Evolutionary conservation across 495 filamentous ascomycete species (phyloP).

Genomic region (Lineolata rhizophorae): DNA sequence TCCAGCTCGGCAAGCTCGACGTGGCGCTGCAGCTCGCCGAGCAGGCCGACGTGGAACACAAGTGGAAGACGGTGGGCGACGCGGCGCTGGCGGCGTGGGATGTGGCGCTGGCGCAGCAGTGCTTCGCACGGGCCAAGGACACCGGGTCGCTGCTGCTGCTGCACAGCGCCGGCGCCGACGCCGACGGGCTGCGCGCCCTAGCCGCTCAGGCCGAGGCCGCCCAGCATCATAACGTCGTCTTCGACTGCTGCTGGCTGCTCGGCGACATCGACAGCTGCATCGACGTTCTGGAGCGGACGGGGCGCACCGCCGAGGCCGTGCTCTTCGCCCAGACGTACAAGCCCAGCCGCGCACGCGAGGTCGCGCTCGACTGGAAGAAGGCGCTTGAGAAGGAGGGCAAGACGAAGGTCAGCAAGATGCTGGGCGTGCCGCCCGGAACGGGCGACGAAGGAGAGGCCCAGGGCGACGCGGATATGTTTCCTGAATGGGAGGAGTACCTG

Average conservation of each 20-base stretch:
- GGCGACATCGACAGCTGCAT: constrained; percentile 67
- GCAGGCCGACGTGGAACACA: constrained; percentile 72
- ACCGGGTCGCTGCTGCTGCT: constrained; percentile 72
- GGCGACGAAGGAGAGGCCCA: constrained; percentile 29
- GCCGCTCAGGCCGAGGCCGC: constrained; percentile 50
- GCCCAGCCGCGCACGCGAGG: constrained; percentile 47
- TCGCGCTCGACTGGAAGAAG: constrained; percentile 60
- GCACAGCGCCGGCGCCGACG: constrained; percentile 59
- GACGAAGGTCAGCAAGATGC: constrained; percentile 54
- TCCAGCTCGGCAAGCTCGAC: constrained; percentile 60
- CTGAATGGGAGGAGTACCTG: constrained; percentile 84
- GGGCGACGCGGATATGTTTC: constrained; percentile 89
- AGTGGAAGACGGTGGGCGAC: constrained; percentile 93
- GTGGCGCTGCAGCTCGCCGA: constrained; percentile 71
- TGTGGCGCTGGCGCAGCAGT: constrained; percentile 69
- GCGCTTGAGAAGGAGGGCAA: constrained; percentile 59
- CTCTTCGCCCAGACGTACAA: constrained; percentile 89
- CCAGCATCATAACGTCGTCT: constrained; percentile 75
- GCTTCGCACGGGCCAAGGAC: constrained; percentile 76
- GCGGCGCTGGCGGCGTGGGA: constrained; percentile 77
- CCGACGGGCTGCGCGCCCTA: constrained; percentile 46
- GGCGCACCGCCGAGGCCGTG: constrained; percentile 61
- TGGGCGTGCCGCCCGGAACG: constrained; percentile 52
- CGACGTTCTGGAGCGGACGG: constrained; percentile 55
- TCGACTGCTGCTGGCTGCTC: constrained; percentile 72